phyloP scores from a whole-genome alignment of 495 filamentous ascomycete genomes.

The Penicillium paradoxum region DNA sequence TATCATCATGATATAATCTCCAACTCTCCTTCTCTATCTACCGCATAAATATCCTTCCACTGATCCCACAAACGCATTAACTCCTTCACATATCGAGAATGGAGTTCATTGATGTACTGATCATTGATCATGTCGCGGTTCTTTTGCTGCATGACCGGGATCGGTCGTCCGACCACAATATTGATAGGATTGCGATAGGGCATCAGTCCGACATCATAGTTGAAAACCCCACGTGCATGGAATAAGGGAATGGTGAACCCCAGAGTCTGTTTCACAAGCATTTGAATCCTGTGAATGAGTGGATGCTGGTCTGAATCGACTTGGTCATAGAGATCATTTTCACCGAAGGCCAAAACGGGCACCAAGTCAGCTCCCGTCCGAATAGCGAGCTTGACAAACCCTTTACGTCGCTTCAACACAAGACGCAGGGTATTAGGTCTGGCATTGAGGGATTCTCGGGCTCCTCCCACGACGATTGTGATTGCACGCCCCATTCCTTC shows the following conservation, averaged over 20 bases:
- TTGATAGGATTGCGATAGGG: constrained; percentile 85
- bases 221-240: constrained; percentile 89
- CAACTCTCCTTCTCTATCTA: constrained; percentile 65
- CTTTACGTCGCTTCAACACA: constrained; percentile 76
- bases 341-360: constrained; percentile 85
- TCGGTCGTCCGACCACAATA: constrained; percentile 78
- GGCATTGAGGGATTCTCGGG: constrained; percentile 84
- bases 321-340: constrained; percentile 95
- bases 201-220: constrained; percentile 95
- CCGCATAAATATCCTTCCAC: constrained; percentile 83
- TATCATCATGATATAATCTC: constrained; percentile 63
- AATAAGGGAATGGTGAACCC: constrained; percentile 94
- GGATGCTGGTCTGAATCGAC: constrained; percentile 66
- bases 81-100: constrained; percentile 72
- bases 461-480: constrained; percentile 92
- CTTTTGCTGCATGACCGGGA: constrained; percentile 59
- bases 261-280: constrained; percentile 71
- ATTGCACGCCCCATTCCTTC: constrained; percentile 95
- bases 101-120: constrained; percentile 73
- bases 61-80: constrained; percentile 76
- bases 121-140: constrained; percentile 53
- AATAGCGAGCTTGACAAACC: constrained; percentile 89
- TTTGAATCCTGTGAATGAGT: constrained; percentile 67
- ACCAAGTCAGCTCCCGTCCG: constrained; percentile 87
- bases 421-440: constrained; percentile 68